Base-by-base conservation (phyloP, 371 early-diverging fungal genomes). In the Dinochytrium kinnereticum region DNA sequence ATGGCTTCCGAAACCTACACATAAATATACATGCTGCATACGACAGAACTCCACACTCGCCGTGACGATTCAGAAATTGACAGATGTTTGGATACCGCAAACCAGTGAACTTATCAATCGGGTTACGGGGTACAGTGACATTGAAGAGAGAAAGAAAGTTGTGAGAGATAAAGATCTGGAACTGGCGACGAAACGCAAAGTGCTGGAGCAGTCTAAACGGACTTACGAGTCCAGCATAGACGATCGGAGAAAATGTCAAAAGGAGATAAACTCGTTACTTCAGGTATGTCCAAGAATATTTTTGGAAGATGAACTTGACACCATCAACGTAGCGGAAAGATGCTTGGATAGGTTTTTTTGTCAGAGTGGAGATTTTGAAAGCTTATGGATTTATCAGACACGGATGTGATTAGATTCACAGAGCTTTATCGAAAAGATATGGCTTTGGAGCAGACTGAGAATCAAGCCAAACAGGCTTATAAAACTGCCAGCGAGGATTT, bases 321-420 rank as follows among this genome's bases (percentile, higher is more conserved):
- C 24, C 10, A 10, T 61, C n/a, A 67, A 13, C 49, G 53, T 53
- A 70, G 37, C 31, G 76, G 57, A 75, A 75, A 49, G 71, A 75
- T 40, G 70, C 75, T 13, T 71, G 71, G 75, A 68, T 71, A n/a
- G 53, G 67, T 51, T 28, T 37, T 2, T 59, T 53, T 26, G 5
- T 2, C 1, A 34, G 31, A 31, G 5, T 21, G 2, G 57, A 2
- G 51, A 31, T 1, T 36, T 15, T 17, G 7, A 2, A 44, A n/a
- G 55, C 64, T 65, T 15, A 28, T 28, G 10, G 39, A 57, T 31
- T n/a, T n/a, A n/a, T 57, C 57, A 15, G 92, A 91, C 31, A 85
- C 90, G 31, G 98, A 98, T 75, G 93, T 97, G 0, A 88, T 88
- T 1, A 87, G 89, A 19, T 95, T 97, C 71, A 96, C 97, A 0